Evolutionary conservation across 2,329 filamentous ascomycete species (phyloP).

Genomic region (Colletotrichum theobromicola): DNA sequence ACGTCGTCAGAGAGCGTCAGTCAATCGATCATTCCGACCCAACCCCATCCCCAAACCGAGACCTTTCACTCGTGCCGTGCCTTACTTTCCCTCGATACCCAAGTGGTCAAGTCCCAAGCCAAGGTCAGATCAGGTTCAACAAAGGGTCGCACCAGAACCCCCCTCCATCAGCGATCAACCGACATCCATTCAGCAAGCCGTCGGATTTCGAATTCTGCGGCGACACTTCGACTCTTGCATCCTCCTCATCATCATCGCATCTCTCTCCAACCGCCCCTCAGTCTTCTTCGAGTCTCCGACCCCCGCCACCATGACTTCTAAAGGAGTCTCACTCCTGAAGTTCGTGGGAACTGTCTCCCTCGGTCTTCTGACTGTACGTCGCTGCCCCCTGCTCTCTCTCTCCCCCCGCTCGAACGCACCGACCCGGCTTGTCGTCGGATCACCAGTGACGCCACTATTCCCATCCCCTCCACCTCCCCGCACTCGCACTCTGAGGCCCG

Average conservation of each 20-base stretch:
- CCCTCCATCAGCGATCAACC: slow-evolving; percentile 5
- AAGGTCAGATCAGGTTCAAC: slow-evolving; percentile 4
- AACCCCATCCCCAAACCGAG: not conserved
- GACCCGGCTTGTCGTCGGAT: not conserved
- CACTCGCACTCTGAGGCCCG: not conserved
- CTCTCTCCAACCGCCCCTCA: not conserved
- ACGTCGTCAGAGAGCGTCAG: slow-evolving; percentile 19
- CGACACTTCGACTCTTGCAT: slow-evolving; percentile 3
- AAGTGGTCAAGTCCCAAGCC: slow-evolving; percentile 3
- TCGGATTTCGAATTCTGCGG: not conserved
- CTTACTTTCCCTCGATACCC: not conserved
- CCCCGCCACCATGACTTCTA: slow-evolving; percentile 62
- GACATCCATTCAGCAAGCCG: not conserved
- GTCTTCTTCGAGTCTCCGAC: not conserved
- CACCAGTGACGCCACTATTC: slow-evolving; percentile 19
- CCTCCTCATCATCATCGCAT: not conserved
- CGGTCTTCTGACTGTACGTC: slow-evolving; percentile 83
- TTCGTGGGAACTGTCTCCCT: slow-evolving; percentile 92
- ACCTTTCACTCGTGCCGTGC: not conserved
- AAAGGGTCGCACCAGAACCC: not conserved
- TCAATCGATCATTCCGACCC: slow-evolving; percentile 9
- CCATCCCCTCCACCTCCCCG: slow-evolving; percentile 12
- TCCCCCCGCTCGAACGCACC: not conserved
- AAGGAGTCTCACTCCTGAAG: slow-evolving; percentile 80
- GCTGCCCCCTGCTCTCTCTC: not conserved